These are phyloP conservation scores for Apiotrichum domesticum DNA, from an alignment of 1,284 basidiomycete species.

Conservation along the genomic window DNA sequence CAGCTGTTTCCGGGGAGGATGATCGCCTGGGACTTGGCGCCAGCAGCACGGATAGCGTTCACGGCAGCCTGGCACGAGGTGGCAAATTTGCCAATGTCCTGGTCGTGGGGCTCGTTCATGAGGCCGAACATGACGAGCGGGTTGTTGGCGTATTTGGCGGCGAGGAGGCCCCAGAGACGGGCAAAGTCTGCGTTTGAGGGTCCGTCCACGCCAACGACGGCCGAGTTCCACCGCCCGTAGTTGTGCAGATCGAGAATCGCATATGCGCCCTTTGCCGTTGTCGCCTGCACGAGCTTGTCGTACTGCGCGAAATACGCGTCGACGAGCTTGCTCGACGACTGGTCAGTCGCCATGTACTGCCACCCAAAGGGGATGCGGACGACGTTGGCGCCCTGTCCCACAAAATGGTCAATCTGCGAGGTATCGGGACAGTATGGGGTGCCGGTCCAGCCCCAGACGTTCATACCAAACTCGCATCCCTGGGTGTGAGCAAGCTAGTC, in stretches of 20 bases:
- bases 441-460: slow-evolving; percentile 23
- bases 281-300: slow-evolving; percentile 50
- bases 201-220: slow-evolving; percentile 54
- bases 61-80: slow-evolving; percentile 37
- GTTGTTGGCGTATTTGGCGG: slow-evolving; percentile 52
- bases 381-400: slow-evolving; percentile 33
- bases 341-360: slow-evolving; percentile 55
- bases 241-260: slow-evolving; percentile 55
- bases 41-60: slow-evolving; percentile 43
- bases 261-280: slow-evolving; percentile 50
- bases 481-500: slow-evolving; percentile 2
- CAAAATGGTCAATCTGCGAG: slow-evolving; percentile 58
- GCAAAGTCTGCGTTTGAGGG: slow-evolving; percentile 56
- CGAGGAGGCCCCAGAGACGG: slow-evolving; percentile 55
- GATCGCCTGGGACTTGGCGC: slow-evolving; percentile 39
- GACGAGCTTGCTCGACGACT: slow-evolving; percentile 42
- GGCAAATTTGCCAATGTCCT: slow-evolving; percentile 33
- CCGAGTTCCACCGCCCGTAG: slow-evolving; percentile 40
- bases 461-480: slow-evolving; percentile 38
- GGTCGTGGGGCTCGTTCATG: slow-evolving; percentile 47
- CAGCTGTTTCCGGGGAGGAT: slow-evolving; percentile 40
- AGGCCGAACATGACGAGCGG: slow-evolving; percentile 49
- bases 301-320: slow-evolving; percentile 51
- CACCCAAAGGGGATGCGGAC: slow-evolving; percentile 53
- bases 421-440: slow-evolving; percentile 46